Base-by-base conservation (phyloP, 2,329 filamentous ascomycete species). In the Nemania sp. region DNA sequence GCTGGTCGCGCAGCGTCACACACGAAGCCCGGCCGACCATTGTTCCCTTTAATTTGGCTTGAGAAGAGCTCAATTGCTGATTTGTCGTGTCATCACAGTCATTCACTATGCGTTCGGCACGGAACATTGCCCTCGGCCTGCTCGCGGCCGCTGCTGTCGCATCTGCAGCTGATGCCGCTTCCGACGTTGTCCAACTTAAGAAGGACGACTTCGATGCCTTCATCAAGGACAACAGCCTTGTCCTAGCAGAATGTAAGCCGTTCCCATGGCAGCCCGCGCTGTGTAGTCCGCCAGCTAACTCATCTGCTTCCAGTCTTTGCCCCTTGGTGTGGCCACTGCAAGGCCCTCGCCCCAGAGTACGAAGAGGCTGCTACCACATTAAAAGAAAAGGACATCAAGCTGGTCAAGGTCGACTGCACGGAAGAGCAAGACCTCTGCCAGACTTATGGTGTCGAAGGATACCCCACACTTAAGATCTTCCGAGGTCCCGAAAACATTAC, bases 401-500 rank as follows among this genome's bases (percentile, higher is more conserved):
- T 95, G 52, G 88, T 82, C 75, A 94, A 95, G 85, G 77, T 95
- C 66, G 93, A 97, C 80, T 97, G 94, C 83, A 97, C 93, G 70
- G 91, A 89, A 73, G 90, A 99, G 81, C 79, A 86, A 60, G 91
- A 96, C 28, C 88, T 99, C 64, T 99, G 94, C 85, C 84, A 91
- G 75, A 80, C 84, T 66, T 90, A 89, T 68, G 92, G 90, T 60
- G 92, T 99, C 37, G 91, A 97, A 81, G 94, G 94, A 63, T 99
- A 99, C 82, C 94, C 94, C 60, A 99, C 94, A 64, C 85, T 99
- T 72, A 99, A 97, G 86, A 85, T 99, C 77, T 99, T 99, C 91
- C 91, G 93, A 68, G 93, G 94, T 66, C 75, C 78, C 37, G 90
- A 97, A 9, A 90, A 88, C 72, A 77, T 90, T 71, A 80, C 83